phyloP scores from a whole-genome alignment of 225 moss, liverwort and hornwort genomes.

The Rhytidiadelphus loreus region DNA sequence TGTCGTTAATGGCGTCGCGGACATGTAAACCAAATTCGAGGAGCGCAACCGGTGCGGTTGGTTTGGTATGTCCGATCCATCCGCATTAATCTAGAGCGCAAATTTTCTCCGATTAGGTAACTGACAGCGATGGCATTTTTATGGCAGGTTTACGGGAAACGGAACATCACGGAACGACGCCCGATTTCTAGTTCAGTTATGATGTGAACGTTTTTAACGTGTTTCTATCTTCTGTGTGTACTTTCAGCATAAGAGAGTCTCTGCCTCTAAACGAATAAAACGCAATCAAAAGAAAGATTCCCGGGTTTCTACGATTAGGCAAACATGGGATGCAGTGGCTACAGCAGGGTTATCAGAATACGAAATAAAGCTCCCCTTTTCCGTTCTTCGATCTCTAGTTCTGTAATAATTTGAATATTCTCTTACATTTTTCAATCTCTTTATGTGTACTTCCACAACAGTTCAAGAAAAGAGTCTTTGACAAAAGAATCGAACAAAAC shows the following conservation, averaged over 20 bases:
- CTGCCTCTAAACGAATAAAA: background rate
- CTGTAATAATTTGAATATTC: background rate
- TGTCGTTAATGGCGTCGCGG: background rate
- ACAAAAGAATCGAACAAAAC: background rate
- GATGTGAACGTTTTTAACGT: background rate
- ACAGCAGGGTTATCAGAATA: background rate
- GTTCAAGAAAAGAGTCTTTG: background rate
- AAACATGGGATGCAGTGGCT: background rate
- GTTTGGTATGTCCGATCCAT: slow-evolving; percentile 1
- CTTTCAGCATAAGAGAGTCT: background rate
- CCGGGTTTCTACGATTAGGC: background rate
- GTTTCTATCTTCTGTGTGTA: background rate
- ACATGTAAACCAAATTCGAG: background rate
- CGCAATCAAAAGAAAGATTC: background rate
- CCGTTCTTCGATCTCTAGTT: background rate
- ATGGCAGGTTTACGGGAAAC: background rate
- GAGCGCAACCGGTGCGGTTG: background rate
- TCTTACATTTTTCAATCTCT: background rate
- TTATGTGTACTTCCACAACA: background rate
- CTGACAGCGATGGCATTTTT: background rate
- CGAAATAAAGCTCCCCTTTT: background rate
- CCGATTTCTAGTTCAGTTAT: background rate
- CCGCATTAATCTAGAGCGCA: background rate
- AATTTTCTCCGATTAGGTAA: background rate
- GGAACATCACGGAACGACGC: background rate